phyloP scores from a whole-genome alignment of 2,329 filamentous ascomycete genomes.

The Penicillium sp. region DNA sequence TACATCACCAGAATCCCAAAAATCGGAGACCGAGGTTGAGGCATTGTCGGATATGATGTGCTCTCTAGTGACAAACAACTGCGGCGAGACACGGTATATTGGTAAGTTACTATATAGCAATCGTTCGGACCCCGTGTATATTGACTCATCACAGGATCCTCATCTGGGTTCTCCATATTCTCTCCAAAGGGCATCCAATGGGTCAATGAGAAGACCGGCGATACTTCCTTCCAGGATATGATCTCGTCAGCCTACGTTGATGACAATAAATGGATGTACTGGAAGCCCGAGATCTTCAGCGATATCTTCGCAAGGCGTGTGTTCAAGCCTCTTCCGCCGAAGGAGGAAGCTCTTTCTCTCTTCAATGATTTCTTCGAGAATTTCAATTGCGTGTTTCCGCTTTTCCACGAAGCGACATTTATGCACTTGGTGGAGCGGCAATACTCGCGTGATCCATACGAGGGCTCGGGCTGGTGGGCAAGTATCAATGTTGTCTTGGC shows the following conservation, averaged over 20 bases:
- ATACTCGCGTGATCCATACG: slow-evolving; percentile 87
- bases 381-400: slow-evolving; percentile 97
- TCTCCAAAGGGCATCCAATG: slow-evolving; percentile 97
- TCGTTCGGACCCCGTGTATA: neutral
- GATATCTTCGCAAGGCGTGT: slow-evolving; percentile 84
- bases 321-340: slow-evolving; percentile 77
- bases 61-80: slow-evolving; percentile 90
- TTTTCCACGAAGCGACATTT: slow-evolving; percentile 97
- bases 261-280: slow-evolving; percentile 93
- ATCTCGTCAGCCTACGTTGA: slow-evolving; percentile 87
- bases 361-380: slow-evolving; percentile 95
- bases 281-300: slow-evolving; percentile 96
- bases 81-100: slow-evolving; percentile 92
- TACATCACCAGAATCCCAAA: slow-evolving; percentile 52
- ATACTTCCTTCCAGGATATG: slow-evolving; percentile 90
- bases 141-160: slow-evolving; percentile 62
- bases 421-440: slow-evolving; percentile 96
- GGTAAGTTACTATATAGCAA: slow-evolving; percentile 52
- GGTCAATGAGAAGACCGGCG: slow-evolving; percentile 98
- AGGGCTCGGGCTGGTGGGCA: slow-evolving; percentile 97
- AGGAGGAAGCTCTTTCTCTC: slow-evolving; percentile 80
- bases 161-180: slow-evolving; percentile 97
- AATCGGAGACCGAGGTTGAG: slow-evolving; percentile 69
- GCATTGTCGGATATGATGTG: slow-evolving; percentile 98
- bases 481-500: slow-evolving; percentile 90